Percentiles rank a stretch among this genome's conserved stretches.
phyloP scores from a whole-genome alignment of 495 filamentous ascomycete genomes.

The Trichoderma orchidacearum region DNA sequence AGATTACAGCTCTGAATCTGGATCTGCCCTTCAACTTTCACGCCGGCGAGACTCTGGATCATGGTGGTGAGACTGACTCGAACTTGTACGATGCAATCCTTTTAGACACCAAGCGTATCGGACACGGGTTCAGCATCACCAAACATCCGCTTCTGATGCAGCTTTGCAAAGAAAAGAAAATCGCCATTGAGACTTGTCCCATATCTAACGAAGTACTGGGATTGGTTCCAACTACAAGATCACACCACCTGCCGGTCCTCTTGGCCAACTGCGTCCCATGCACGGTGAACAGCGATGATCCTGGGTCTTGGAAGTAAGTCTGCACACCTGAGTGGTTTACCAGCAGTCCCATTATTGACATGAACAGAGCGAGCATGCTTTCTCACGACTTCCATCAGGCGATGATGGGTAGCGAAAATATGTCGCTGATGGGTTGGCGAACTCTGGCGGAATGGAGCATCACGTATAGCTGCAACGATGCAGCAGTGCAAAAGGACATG shows the following conservation, averaged over 20 bases:
- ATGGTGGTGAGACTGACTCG: conserved; percentile 39
- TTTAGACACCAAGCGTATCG: conserved; percentile 66
- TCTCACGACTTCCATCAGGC: conserved; percentile 33
- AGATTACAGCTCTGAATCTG: conserved; percentile 48
- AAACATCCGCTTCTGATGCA: conserved; percentile 67
- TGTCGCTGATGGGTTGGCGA: conserved; percentile 27
- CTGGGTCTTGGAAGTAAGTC: conserved; percentile 25
- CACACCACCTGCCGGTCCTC: conserved; percentile 23
- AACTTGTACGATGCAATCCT: conserved; percentile 75
- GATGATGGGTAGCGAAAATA: conserved; percentile 23
- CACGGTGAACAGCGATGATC: conserved; percentile 29
- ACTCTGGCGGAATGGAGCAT: conserved; percentile 29
- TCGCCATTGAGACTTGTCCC: conserved; percentile 70
- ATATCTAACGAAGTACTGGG: conserved; percentile 60
- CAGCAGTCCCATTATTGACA: conserved; percentile 9
- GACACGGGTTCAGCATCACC: conserved; percentile 68
- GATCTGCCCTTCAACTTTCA: conserved; percentile 84
- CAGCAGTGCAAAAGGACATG: not conserved
- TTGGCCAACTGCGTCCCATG: conserved; percentile 27
- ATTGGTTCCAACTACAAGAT: conserved; percentile 19
- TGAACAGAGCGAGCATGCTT: conserved; percentile 15
- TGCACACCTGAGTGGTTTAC: not conserved
- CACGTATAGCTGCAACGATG: conserved; percentile 21
- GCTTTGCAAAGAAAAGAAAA: conserved; percentile 61
- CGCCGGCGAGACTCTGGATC: conserved; percentile 63